Percentiles rank a stretch among this genome's conserved stretches.
These are phyloP conservation scores for Exophiala sideris DNA, from an alignment of 2,329 filamentous ascomycete species.

Conservation along the genomic window DNA sequence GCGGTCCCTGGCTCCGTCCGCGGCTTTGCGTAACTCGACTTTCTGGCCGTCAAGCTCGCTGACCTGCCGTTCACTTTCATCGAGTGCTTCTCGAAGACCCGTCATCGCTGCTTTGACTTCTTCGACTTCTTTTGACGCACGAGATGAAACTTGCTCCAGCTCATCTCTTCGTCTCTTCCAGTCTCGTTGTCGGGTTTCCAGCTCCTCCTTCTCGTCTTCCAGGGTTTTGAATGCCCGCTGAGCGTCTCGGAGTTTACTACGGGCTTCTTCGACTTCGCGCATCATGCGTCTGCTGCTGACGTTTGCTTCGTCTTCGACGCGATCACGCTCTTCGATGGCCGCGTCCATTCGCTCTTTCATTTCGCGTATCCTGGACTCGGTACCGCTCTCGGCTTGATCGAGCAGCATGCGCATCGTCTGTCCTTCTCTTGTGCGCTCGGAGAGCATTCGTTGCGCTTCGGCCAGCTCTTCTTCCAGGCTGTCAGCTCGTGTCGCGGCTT, in stretches of 20 bases:
- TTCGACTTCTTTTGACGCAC: slow-evolving; percentile 67
- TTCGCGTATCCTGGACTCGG: slow-evolving; percentile 78
- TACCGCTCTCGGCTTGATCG: slow-evolving; percentile 77
- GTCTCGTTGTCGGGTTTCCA: slow-evolving; percentile 69
- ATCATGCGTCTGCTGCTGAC: slow-evolving; percentile 71
- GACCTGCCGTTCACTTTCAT: slow-evolving; percentile 81
- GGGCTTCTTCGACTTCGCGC: slow-evolving; percentile 83
- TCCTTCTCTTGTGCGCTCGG: slow-evolving; percentile 82
- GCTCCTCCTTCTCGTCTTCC: slow-evolving; percentile 71
- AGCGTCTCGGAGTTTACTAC: slow-evolving; percentile 71
- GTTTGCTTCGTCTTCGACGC: slow-evolving; percentile 84
- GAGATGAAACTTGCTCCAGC: slow-evolving; percentile 67
- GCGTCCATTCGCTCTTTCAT: slow-evolving; percentile 86
- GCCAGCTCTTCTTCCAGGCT: slow-evolving; percentile 86
- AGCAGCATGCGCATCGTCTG: slow-evolving; percentile 92
- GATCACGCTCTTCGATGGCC: slow-evolving; percentile 89
- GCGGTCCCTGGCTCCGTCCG: slow-evolving; percentile 72
- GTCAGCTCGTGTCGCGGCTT: slow-evolving; percentile 76
- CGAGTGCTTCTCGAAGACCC: slow-evolving; percentile 73
- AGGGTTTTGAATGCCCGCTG: slow-evolving; percentile 72
- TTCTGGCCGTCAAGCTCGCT: slow-evolving; percentile 81
- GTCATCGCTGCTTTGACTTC: slow-evolving; percentile 75
- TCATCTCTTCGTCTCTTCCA: slow-evolving; percentile 72
- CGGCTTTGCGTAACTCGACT: slow-evolving; percentile 66
- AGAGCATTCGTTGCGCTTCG: slow-evolving; percentile 80